Evolutionary conservation across 2,329 filamentous ascomycete species (phyloP).

Genomic region (Colletotrichum sp.): DNA sequence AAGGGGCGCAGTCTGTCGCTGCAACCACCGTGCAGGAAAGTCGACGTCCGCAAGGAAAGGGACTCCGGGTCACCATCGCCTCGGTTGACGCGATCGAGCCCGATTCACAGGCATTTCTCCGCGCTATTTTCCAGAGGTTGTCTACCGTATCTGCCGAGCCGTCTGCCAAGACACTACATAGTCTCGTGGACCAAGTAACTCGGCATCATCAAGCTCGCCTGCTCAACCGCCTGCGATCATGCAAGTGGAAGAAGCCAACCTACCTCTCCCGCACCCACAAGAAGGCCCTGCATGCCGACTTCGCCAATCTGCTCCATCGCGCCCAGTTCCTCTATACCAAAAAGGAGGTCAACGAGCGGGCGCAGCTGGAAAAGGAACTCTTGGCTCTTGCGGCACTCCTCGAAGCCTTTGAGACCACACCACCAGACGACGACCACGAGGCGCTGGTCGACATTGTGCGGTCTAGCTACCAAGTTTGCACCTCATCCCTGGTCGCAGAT

Average conservation of each 20-base stretch:
- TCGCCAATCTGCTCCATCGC: slow-evolving; percentile 15
- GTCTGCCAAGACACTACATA: background rate
- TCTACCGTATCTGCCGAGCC: background rate
- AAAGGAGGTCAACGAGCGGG: slow-evolving; percentile 2
- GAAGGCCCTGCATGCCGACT: slow-evolving; percentile 21
- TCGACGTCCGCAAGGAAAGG: background rate
- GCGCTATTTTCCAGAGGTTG: background rate
- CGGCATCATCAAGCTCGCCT: slow-evolving; percentile 22
- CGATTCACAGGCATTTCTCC: slow-evolving; percentile 12
- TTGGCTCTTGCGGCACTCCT: slow-evolving; percentile 1
- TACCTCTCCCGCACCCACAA: slow-evolving; percentile 23
- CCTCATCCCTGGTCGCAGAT: background rate
- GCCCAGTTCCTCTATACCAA: slow-evolving; percentile 15
- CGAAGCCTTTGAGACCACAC: slow-evolving; percentile 8
- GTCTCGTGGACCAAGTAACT: slow-evolving; percentile 1
- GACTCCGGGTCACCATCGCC: slow-evolving; percentile 11
- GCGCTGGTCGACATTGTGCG: slow-evolving; percentile 1
- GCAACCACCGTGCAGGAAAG: slow-evolving; percentile 19
- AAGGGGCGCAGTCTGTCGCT: slow-evolving; percentile 23
- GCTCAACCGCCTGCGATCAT: slow-evolving; percentile 21
- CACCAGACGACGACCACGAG: background rate
- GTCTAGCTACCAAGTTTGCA: slow-evolving; percentile 14
- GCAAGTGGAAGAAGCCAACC: slow-evolving; percentile 19
- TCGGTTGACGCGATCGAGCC: slow-evolving; percentile 20
- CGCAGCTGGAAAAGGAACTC: slow-evolving; percentile 1